Evolutionary conservation across 495 filamentous ascomycete species (phyloP), one percentile per base, ranked within the genome.

Genomic region (Neurospora pannonica): DNA sequence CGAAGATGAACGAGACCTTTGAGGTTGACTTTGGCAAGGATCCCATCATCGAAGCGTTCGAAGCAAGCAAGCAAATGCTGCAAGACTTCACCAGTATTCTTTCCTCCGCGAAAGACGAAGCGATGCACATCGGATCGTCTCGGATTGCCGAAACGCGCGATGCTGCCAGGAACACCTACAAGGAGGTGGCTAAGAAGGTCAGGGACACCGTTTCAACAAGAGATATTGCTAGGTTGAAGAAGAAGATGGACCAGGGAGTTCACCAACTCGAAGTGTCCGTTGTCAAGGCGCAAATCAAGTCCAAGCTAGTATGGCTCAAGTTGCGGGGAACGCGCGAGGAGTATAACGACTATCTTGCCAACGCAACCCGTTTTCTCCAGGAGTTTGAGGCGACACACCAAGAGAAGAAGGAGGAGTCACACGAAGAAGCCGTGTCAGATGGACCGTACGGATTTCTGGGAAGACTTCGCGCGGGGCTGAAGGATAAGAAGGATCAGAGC

Each of bases 291-390:
- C 85, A 85, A 70, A 77, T 87, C 15, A 72, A 75, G 21, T 85
- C 85, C 39, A 84, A 79, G 77, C 82, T 87, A n/a, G 83, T 80
- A 80, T 87, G 85, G 85, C 78, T 87, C 39, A 82, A 78, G 75
- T 5, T 84, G 46, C 83, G 78, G 71, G 84, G 85, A 2, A 84
- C 81, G 75, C 74, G 70, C n/a, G 77, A 83, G 4, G 84, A 85
- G 71, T 79, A 84, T 40, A 77, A 77, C 3, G 79, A 79, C 10
- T 87, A 87, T 74, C 67, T 82, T 70, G 79, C 75, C 28, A 85
- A 84, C 71, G 85, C 84, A 17, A 73, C 81, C 38, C 40, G 67
- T 7, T 80, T 82, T 69, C 72, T 84, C 19, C 78, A 81, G 72
- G 70, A 76, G 15, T 37, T 67, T 31, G 36, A 72, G 67, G 39